phyloP scores from a whole-genome alignment of 208 protist species.

The Entamoeba histolytica region DNA sequence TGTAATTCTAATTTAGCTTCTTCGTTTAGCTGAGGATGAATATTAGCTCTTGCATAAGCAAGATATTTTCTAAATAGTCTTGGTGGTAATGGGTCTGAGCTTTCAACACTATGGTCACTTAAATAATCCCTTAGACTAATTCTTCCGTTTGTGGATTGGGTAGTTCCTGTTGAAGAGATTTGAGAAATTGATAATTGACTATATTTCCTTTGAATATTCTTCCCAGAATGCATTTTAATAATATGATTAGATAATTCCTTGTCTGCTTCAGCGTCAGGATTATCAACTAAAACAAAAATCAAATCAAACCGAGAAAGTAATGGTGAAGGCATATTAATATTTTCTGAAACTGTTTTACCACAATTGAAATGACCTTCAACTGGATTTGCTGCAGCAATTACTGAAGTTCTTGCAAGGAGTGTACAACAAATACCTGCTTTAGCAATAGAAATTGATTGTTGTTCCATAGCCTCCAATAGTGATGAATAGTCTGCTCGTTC shows the following conservation, averaged over 20 bases:
- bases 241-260: conserved; percentile 59
- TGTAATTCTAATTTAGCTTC: background rate
- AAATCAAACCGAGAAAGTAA: conserved; percentile 82
- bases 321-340: conserved; percentile 74
- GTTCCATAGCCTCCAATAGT: conserved; percentile 99
- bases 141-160: background rate
- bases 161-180: background rate
- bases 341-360: conserved; percentile 36
- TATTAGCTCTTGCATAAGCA: background rate
- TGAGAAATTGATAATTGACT: background rate
- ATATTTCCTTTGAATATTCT: background rate
- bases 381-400: conserved; percentile 97
- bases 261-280: conserved; percentile 32
- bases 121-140: background rate
- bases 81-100: background rate
- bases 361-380: conserved; percentile 58
- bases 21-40: background rate
- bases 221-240: background rate
- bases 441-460: conserved; percentile 36
- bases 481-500: conserved; percentile 74
- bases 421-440: conserved; percentile 95
- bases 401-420: conserved; percentile 86
- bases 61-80: background rate
- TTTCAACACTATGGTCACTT: background rate
- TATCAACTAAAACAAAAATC: conserved; percentile 63